Base-by-base conservation (phyloP, 2,329 filamentous ascomycete genomes). In the Penicillium sumatraense region DNA sequence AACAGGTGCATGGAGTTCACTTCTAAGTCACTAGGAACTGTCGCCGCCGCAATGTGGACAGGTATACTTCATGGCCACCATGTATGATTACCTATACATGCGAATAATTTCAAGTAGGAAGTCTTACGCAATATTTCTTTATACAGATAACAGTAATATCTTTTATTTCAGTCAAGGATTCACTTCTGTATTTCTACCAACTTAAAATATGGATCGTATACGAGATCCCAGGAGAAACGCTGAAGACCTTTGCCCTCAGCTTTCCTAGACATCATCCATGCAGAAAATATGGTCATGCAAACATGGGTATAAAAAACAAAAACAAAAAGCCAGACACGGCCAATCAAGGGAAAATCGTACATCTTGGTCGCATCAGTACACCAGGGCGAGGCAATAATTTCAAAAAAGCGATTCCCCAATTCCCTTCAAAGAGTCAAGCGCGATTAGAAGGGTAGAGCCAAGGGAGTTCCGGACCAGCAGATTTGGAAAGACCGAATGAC, bases 271-370 rank as follows among this genome's bases (percentile, higher is more conserved):
- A 51, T 33, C 27, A 53, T 57, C 49, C 29, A 53, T 52, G 50
- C 16, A 42, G 33, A 27, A 56, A 45, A 35, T 40, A 38, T 33
- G 38, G 9, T 47, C 33, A 56, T 54, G 53, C 44, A 52, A 46
- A 46, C 44, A 49, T 57, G 54, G 55, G 55, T 57, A 51, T 54
- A 51, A 46, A 54, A 24, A 51, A 46, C 51, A 24, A 36, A 42
- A 54, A 38, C 26, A 44, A 27, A 24, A 49, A 36, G 48, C n/a
- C 27, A 45, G 9, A 10, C 18, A 27, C n/a, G n/a, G 20, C 11
- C 7, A 54, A 33, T 9, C 6, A 18, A 16, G 18, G 14, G 18
- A 27, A 18, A 49, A 29, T 13, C 9, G 31, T 23, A 21, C n/a
- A 41, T 11, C 10, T 18, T 7, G 14, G 16, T 36, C 33, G 48